Conservation (phyloP, 1,284 basidiomycete genomes). For the Xanthoconium separans region DNA sequence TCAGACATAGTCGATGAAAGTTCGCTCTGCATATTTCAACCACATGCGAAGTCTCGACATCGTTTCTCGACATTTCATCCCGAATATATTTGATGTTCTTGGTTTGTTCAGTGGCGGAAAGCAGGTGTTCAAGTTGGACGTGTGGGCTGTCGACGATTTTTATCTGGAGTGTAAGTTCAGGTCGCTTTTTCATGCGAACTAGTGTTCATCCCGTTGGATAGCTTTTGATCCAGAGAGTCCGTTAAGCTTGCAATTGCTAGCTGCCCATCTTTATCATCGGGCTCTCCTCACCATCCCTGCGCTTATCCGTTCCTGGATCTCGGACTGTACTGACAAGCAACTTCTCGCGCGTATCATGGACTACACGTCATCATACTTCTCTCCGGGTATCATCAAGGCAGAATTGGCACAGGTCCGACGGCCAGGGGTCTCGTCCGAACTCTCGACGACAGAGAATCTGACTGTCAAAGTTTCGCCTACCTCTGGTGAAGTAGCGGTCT, state of each 20-base stretch:
- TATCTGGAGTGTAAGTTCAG: slow-evolving; percentile 69
- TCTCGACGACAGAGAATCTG: slow-evolving; percentile 78
- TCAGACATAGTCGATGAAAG: slow-evolving; percentile 67
- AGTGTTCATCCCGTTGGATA: slow-evolving; percentile 26
- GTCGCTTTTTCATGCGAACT: neutral
- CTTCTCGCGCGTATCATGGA: slow-evolving; percentile 72
- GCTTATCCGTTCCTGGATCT: slow-evolving; percentile 83
- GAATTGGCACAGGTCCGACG: slow-evolving; percentile 80
- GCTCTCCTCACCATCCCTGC: slow-evolving; percentile 81
- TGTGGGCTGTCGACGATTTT: slow-evolving; percentile 87
- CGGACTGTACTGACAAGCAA: slow-evolving; percentile 87
- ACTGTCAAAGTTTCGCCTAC: slow-evolving; percentile 70
- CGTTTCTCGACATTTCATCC: slow-evolving; percentile 68
- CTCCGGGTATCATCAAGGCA: slow-evolving; percentile 83
- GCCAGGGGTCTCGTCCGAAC: slow-evolving; percentile 58
- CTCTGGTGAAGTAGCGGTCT: slow-evolving; percentile 76
- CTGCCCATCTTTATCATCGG: slow-evolving; percentile 88
- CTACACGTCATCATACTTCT: slow-evolving; percentile 88
- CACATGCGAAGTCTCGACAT: slow-evolving; percentile 77
- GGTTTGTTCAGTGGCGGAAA: slow-evolving; percentile 57
- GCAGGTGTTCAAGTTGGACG: slow-evolving; percentile 72
- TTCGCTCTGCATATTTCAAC: slow-evolving; percentile 80
- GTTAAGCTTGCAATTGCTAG: slow-evolving; percentile 67
- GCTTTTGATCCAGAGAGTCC: slow-evolving; percentile 62
- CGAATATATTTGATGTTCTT: slow-evolving; percentile 71